Conservation (phyloP, 768 basidiomycete genomes). For the Mycena vulgaris region DNA sequence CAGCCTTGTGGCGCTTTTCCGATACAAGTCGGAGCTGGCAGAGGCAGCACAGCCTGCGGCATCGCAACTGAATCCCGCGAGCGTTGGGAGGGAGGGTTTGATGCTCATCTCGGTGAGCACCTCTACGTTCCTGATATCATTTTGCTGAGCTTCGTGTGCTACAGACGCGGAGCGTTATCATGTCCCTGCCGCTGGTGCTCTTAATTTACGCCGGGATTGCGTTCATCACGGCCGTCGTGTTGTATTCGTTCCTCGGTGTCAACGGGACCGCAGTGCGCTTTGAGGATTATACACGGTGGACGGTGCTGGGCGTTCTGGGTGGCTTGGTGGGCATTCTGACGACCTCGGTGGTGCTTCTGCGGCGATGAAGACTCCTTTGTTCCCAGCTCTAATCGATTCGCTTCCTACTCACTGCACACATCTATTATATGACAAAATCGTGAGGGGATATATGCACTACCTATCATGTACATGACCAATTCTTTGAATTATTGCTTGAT, state of each 20-base stretch:
- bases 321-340: constrained; percentile 74
- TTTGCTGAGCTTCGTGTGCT: background rate
- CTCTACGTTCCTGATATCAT: background rate
- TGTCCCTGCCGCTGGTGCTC: constrained; percentile 83
- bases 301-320: constrained; percentile 74
- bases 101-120: constrained; percentile 61
- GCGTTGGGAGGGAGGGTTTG: constrained; percentile 73
- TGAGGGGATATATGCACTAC: background rate
- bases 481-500: too few species aligned
- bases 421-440: background rate
- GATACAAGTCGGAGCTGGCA: constrained; percentile 77
- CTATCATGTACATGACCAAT: background rate
- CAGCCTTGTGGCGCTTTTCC: constrained; percentile 78
- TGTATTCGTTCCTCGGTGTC: constrained; percentile 78
- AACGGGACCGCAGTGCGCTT: constrained; percentile 58
- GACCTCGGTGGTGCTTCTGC: constrained; percentile 61
- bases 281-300: constrained; percentile 74
- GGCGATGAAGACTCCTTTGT: constrained; percentile 8
- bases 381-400: background rate
- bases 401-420: background rate
- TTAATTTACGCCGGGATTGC: constrained; percentile 79
- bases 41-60: constrained; percentile 52
- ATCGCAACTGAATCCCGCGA: constrained; percentile 25
- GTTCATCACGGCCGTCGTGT: constrained; percentile 74
- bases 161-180: constrained; percentile 73